A percentile compares a stretch with the other conserved stretches of the same genome.
phyloP scores from a whole-genome alignment of 169 alveolate genomes.

The Eimeria acervulina region DNA sequence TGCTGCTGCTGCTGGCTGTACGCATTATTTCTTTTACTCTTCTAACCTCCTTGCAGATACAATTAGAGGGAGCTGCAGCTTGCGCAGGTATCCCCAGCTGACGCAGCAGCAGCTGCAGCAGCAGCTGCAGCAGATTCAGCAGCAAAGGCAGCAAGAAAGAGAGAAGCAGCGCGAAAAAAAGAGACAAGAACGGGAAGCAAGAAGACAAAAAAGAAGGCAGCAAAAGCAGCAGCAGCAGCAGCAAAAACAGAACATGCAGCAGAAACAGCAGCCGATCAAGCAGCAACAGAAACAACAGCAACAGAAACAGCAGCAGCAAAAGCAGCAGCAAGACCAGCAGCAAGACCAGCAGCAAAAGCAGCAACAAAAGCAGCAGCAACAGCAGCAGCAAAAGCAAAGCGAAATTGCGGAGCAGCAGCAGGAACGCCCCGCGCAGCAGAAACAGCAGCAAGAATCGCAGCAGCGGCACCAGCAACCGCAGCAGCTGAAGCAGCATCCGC shows the following conservation, averaged over 20 bases:
- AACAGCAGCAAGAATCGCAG: slow-evolving; percentile 17
- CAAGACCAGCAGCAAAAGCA: neutral
- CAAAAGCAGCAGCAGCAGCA: slow-evolving; percentile 20
- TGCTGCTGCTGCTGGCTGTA: slow-evolving; percentile 62
- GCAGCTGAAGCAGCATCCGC: neutral
- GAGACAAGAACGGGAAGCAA: neutral
- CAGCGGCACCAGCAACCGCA: neutral
- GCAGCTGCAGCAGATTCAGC: slow-evolving; percentile 56
- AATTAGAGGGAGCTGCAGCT: slow-evolving; percentile 42
- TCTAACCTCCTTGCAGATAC: neutral
- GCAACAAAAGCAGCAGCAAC: neutral
- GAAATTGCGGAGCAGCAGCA: neutral
- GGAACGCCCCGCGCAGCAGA: neutral
- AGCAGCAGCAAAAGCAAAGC: neutral
- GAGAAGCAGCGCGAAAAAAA: neutral
- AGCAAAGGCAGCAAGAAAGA: neutral
- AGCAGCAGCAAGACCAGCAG: neutral
- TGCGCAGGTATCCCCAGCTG: slow-evolving; percentile 39
- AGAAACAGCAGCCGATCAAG: neutral
- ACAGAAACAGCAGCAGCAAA: neutral
- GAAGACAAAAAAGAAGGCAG: neutral
- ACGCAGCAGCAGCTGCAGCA: slow-evolving; percentile 70
- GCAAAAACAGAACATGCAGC: slow-evolving; percentile 10
- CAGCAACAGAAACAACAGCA: neutral
- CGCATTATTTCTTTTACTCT: slow-evolving; percentile 24